These are phyloP conservation scores for Plenodomus tracheiphilus DNA, from an alignment of 2,329 filamentous ascomycete genomes.

Conservation along the genomic window DNA sequence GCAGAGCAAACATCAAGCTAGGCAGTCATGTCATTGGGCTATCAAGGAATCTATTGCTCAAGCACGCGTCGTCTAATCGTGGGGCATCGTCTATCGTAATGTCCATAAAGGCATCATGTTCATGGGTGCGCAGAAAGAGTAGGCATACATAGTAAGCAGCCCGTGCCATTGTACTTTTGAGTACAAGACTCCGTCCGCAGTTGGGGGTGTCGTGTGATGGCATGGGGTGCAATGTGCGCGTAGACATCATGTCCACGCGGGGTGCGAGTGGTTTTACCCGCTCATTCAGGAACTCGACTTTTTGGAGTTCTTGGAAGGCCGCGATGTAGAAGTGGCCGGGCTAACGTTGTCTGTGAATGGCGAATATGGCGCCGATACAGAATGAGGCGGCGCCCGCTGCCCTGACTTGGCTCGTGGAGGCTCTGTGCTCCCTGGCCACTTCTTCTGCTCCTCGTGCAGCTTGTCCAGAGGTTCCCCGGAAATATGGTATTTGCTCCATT, in stretches of 20 bases:
- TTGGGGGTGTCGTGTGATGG: not conserved
- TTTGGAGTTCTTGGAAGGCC: slow-evolving; percentile 34
- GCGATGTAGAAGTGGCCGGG: slow-evolving; percentile 26
- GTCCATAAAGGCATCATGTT: slow-evolving; percentile 25
- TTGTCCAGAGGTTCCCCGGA: slow-evolving; percentile 82
- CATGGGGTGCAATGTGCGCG: too few species aligned
- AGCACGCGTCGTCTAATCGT: slow-evolving; percentile 24
- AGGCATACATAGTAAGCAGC: too few species aligned
- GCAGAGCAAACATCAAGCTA: too few species aligned
- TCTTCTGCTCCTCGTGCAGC: slow-evolving; percentile 78
- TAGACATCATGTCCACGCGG: not conserved
- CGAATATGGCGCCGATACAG: slow-evolving; percentile 62
- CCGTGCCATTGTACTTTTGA: slow-evolving; percentile 27
- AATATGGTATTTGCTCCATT: slow-evolving; percentile 94
- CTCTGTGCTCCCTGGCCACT: slow-evolving; percentile 47
- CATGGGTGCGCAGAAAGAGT: slow-evolving; percentile 9
- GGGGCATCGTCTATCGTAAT: slow-evolving; percentile 35
- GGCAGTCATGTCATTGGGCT: too few species aligned
- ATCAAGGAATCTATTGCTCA: slow-evolving; percentile 21
- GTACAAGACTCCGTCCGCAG: slow-evolving; percentile 2
- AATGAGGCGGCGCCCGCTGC: slow-evolving; percentile 52
- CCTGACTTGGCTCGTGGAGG: slow-evolving; percentile 38
- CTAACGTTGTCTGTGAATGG: slow-evolving; percentile 58
- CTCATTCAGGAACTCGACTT: slow-evolving; percentile 31
- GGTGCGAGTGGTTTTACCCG: slow-evolving; percentile 2